Evolutionary conservation across 495 filamentous ascomycete species (phyloP), one percentile per base, ranked within the genome.

Genomic region (Amniculicola lignicola): DNA sequence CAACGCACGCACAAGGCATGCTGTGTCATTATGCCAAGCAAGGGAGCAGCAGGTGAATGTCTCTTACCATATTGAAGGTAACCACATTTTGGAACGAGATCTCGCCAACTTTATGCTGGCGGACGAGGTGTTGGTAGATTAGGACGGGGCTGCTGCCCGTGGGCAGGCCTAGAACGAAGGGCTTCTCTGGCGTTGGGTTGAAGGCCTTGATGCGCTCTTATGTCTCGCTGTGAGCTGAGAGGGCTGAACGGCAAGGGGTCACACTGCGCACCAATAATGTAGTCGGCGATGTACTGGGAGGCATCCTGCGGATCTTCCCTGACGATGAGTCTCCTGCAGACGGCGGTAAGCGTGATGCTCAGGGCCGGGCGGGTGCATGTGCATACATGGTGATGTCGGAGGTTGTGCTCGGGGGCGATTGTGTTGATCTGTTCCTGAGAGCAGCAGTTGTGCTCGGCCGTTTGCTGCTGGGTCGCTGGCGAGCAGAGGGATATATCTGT

Each of bases 11-110:
- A 21, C 35, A 19, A 6, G 24, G 10, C 39, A 42, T 38, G 44
- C 21, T 45, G 46, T 52, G 29, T 22, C 7, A 57, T 43, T 24
- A 47, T 19, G 48, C 35, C 57, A 48, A 50, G 56, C 57, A 47
- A 51, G 42, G 50, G 52, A 48, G 19, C 22, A 27, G 45, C 18
- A 39, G 18, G 1, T 41, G 18, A 25, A 31, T 29, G 39, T 41
- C 25, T 15, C 74, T 46, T 81, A 90, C 87, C 89, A 94, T 94
- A 69, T 94, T 94, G 75, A 92, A 92, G 6, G 88, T 93, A 63
- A 90, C 77, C 61, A 93, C 87, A 86, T 92, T 82, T 62, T 83
- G 84, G 67, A 92, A 93, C 0, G 88, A 90, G 57, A 93, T 85
- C 60, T 86, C 79, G 57, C 87, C 87, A 35, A 82, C 79, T 69